Conservation (phyloP, 192 early-diverging fungal genomes). For the Radiomyces spectabilis region DNA sequence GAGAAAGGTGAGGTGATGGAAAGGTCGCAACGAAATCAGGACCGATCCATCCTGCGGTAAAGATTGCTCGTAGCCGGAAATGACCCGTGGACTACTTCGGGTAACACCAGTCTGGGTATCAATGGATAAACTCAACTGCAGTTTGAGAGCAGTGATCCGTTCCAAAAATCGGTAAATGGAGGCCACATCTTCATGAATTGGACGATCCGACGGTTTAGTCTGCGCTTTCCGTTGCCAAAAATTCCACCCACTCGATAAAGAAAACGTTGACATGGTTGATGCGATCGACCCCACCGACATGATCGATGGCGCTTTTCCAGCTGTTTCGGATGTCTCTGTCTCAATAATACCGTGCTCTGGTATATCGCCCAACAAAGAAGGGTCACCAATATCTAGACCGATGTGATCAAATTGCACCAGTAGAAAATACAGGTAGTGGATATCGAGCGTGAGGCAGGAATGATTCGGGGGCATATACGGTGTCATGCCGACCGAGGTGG, state of each 20-base stretch:
- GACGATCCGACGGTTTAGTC: neutral
- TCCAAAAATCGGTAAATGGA: constrained; percentile 42
- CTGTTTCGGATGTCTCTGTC: constrained; percentile 27
- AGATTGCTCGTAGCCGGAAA: constrained; percentile 18
- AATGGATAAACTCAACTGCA: constrained; percentile 23
- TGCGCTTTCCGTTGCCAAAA: constrained; percentile 23
- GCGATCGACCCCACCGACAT: constrained; percentile 27
- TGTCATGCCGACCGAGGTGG: constrained; percentile 13
- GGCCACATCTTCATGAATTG: constrained; percentile 39
- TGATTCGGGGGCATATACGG: constrained; percentile 4
- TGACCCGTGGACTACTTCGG: constrained; percentile 17
- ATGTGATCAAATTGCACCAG: constrained; percentile 31
- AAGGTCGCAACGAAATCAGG: constrained; percentile 25
- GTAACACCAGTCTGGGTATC: constrained; percentile 14
- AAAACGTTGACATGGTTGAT: constrained; percentile 27
- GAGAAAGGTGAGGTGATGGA: constrained; percentile 37
- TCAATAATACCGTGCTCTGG: constrained; percentile 17
- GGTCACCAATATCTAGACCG: constrained; percentile 30
- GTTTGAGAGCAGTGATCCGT: constrained; percentile 32
- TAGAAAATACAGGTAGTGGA: constrained; percentile 35
- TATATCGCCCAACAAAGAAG: constrained; percentile 8
- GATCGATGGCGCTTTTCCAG: constrained; percentile 37
- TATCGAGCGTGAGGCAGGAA: constrained; percentile 26
- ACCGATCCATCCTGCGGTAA: constrained; percentile 19
- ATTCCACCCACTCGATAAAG: constrained; percentile 18